phyloP scores from a whole-genome alignment of 83 land plant genomes.

The Larix sibirica region DNA sequence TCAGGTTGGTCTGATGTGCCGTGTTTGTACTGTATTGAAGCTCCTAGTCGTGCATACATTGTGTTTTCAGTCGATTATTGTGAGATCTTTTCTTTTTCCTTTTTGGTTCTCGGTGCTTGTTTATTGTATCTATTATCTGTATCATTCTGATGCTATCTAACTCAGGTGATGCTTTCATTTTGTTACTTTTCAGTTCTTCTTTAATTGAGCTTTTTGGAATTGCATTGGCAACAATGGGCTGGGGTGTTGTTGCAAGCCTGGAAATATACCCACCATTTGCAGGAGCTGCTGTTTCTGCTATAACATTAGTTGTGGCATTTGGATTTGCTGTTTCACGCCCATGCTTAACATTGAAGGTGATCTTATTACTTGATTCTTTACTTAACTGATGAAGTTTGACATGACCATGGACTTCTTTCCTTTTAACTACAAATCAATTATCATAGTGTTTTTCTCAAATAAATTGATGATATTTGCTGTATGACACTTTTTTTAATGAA shows the following conservation, averaged over 20 bases:
- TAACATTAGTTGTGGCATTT: conserved; percentile 96
- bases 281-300: conserved; percentile 98
- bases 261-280: conserved; percentile 98
- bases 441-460: too few species aligned
- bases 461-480: background rate
- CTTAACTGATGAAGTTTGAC: background rate
- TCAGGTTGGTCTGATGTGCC: conserved; percentile 63
- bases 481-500: background rate
- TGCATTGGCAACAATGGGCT: conserved; percentile 95
- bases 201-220: conserved; percentile 91
- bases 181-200: conserved; percentile 64
- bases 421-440: background rate
- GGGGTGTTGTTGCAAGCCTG: conserved; percentile 99
- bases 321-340: conserved; percentile 99
- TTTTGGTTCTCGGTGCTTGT: background rate
- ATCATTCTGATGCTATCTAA: background rate
- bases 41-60: background rate
- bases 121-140: background rate
- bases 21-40: background rate
- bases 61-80: background rate
- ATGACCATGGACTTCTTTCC: background rate
- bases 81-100: background rate
- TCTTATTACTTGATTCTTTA: background rate
- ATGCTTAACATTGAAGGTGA: conserved; percentile 85
- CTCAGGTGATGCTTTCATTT: background rate